A percentile compares a stretch with the other conserved stretches of the same genome.
Evolutionary conservation across 1,139 yeast species (phyloP).

Genomic region (Candida anutae): DNA sequence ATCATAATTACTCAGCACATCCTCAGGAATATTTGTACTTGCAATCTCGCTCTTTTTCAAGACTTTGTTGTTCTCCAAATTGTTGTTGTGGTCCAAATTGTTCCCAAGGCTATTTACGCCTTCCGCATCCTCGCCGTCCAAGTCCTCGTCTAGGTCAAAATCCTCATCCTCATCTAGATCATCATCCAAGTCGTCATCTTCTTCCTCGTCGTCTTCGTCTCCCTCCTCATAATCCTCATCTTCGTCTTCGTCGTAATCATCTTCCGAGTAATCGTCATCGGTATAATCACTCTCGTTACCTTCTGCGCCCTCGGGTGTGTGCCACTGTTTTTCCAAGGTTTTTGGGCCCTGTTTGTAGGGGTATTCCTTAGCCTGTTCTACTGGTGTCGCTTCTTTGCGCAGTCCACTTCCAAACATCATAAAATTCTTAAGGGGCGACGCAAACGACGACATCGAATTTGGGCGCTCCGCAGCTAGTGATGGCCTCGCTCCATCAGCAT

Average conservation of each 20-base stretch:
- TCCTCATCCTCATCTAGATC: constrained; percentile 20
- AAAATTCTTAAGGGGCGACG: constrained; percentile 38
- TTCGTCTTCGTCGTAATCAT: constrained; percentile 6
- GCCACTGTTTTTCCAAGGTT: neutral
- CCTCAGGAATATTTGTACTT: too few species aligned
- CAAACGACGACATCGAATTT: constrained; percentile 27
- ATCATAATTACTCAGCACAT: too few species aligned
- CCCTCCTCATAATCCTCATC: constrained; percentile 12
- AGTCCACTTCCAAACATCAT: constrained; percentile 30
- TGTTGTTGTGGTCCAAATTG: neutral
- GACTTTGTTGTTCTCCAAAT: too few species aligned
- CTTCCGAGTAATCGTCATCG: constrained; percentile 5
- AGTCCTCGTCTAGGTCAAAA: constrained; percentile 18
- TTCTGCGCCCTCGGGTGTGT: too few species aligned
- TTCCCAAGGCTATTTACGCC: neutral
- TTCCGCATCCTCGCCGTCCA: constrained; percentile 13
- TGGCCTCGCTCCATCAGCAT: neutral
- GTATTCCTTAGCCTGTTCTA: neutral
- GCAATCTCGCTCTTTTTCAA: too few species aligned
- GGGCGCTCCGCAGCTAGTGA: constrained; percentile 20
- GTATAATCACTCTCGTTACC: constrained; percentile 5
- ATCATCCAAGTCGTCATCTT: constrained; percentile 20
- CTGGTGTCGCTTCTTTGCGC: constrained; percentile 6
- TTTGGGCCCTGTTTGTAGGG: too few species aligned
- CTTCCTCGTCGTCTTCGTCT: constrained; percentile 23